A percentile compares a stretch with the other conserved stretches of the same genome.
Conservation (phyloP, 345 rosid genomes). For the Euphorbia tirucalli region DNA sequence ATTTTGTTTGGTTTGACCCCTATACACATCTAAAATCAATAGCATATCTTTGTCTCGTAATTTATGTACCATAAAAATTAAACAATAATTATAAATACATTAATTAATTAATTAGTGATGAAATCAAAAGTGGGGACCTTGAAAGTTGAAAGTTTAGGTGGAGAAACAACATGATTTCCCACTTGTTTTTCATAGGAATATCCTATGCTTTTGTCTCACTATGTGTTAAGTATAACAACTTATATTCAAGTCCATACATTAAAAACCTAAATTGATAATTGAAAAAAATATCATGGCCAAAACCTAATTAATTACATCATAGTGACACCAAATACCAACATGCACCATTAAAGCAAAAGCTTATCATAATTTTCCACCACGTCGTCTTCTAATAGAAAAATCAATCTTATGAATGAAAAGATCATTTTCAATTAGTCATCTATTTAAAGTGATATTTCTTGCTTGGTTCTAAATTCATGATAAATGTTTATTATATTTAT, state of each 20-base stretch:
- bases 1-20: too few species aligned
- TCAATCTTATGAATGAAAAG: too few species aligned
- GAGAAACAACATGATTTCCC: slow-evolving; percentile 6
- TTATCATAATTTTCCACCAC: background rate
- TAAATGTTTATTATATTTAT: too few species aligned
- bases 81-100: too few species aligned
- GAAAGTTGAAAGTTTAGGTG: background rate
- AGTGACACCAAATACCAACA: background rate
- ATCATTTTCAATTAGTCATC: too few species aligned
- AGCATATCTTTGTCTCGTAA: too few species aligned
- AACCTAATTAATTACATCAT: background rate
- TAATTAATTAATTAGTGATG: too few species aligned
- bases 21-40: too few species aligned
- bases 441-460: too few species aligned
- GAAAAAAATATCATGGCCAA: background rate
- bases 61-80: too few species aligned
- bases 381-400: background rate
- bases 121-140: too few species aligned
- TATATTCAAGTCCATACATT: background rate
- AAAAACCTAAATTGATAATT: background rate
- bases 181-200: background rate
- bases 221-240: background rate
- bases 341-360: background rate
- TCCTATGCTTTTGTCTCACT: background rate
- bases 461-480: too few species aligned